These are phyloP conservation scores for Petunia secreta DNA, from an alignment of 257 asterid genomes.

Conservation along the genomic window DNA sequence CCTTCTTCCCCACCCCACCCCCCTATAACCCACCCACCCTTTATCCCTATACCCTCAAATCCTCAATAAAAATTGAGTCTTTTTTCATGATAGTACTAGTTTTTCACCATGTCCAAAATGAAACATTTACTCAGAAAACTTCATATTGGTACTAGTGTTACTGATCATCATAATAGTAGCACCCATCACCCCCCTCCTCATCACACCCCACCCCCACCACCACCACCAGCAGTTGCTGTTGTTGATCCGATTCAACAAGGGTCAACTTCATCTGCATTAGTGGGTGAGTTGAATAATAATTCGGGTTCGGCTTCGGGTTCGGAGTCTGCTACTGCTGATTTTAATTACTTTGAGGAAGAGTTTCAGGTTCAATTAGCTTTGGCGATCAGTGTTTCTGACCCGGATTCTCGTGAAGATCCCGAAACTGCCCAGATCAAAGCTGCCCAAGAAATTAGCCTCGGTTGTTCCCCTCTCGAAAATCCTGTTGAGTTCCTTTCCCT, in stretches of 20 bases:
- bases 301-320: conserved; percentile 10
- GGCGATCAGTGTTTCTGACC: conserved; percentile 97
- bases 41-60: neutral
- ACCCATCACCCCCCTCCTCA: conserved; percentile 29
- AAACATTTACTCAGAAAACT: conserved; percentile 93
- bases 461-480: conserved; percentile 68
- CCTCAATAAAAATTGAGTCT: neutral
- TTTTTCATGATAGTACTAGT: conserved; percentile 47
- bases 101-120: conserved; percentile 75
- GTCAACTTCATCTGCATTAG: conserved; percentile 28
- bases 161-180: conserved; percentile 24
- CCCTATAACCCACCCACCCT: neutral
- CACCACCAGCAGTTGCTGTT: conserved; percentile 23
- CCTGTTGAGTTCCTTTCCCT: conserved; percentile 71
- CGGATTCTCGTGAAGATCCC: conserved; percentile 68
- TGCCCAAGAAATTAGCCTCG: conserved; percentile 93
- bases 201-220: conserved; percentile 1
- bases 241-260: conserved; percentile 23
- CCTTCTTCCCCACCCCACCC: conserved; percentile 26
- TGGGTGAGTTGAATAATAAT: conserved; percentile 7
- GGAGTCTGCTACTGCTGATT: conserved; percentile 34
- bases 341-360: conserved; percentile 92
- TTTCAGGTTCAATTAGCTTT: conserved; percentile 95
- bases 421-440: conserved; percentile 87
- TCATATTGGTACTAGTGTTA: conserved; percentile 67